A percentile compares a stretch with the other conserved stretches of the same genome.
Conservation (phyloP, 2,329 filamentous ascomycete species). For the Epichloe glyceriae region DNA sequence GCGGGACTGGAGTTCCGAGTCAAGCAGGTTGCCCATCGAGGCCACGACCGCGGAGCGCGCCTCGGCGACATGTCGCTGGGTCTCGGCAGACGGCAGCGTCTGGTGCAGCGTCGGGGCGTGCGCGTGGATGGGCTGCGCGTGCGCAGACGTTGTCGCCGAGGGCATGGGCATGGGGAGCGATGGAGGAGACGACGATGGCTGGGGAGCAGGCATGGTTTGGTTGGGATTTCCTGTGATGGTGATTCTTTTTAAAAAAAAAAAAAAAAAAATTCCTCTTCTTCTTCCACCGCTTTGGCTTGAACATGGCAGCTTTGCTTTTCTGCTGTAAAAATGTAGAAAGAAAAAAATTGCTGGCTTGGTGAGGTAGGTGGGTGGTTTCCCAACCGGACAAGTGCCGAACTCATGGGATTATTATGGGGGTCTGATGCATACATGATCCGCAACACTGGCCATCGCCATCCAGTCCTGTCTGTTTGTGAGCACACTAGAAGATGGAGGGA, state of each 20-base stretch:
- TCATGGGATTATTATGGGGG: no score
- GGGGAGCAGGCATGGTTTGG: not conserved
- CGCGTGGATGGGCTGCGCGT: not conserved
- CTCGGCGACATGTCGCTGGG: conserved; percentile 37
- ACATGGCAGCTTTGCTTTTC: no score
- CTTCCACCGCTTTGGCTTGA: no score
- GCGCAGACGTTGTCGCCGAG: not conserved
- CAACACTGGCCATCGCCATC: no score
- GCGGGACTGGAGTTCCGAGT: conserved; percentile 53
- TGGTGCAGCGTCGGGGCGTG: conserved; percentile 17
- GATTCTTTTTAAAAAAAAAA: no score
- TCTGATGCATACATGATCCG: no score
- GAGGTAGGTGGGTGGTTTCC: no score
- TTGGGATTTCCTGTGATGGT: no score
- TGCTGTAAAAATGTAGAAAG: no score
- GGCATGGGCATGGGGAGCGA: not conserved
- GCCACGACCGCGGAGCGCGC: conserved; percentile 47
- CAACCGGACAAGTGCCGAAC: no score
- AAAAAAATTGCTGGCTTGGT: no score
- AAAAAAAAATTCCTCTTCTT: no score
- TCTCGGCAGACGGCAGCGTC: conserved; percentile 27
- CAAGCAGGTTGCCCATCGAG: conserved; percentile 55
- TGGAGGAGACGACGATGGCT: not conserved
- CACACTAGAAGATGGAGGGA: not conserved
- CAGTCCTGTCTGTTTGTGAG: not conserved